phyloP scores from a whole-genome alignment of 306 rosid genomes.

The Acacia acuminata region DNA sequence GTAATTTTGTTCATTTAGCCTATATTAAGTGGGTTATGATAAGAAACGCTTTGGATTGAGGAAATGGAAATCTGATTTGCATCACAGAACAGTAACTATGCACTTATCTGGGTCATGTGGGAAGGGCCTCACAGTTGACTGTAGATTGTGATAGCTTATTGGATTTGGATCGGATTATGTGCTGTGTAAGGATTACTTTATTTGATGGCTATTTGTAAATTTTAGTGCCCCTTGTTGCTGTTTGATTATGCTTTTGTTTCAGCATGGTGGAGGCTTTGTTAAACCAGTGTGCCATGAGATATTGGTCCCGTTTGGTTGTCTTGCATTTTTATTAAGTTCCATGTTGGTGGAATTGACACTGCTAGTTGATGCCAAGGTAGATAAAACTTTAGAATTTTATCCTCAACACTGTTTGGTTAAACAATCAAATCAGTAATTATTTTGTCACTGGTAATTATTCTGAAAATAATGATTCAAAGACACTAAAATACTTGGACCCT shows the following conservation, averaged over 20 bases:
- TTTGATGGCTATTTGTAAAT: not conserved
- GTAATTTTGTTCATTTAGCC: not conserved
- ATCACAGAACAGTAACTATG: not conserved
- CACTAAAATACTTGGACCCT: too few relatives aligned
- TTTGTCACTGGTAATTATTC: not conserved
- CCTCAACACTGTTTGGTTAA: not conserved
- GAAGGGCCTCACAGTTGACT: not conserved
- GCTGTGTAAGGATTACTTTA: not conserved
- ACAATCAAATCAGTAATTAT: not conserved
- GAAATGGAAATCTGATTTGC: not conserved
- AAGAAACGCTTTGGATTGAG: not conserved
- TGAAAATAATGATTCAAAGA: too few relatives aligned
- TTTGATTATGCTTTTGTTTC: not conserved
- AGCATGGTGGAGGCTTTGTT: not conserved
- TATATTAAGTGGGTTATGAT: not conserved
- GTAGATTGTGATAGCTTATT: not conserved
- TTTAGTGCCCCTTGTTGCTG: not conserved
- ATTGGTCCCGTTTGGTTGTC: not conserved
- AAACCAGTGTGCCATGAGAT: not conserved
- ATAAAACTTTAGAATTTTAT: too few relatives aligned
- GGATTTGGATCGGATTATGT: not conserved
- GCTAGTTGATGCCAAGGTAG: not conserved
- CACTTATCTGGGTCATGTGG: not conserved
- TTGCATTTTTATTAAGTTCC: not conserved
- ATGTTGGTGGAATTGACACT: not conserved